Percentiles rank a stretch among this genome's conserved stretches.
Evolutionary conservation across 768 basidiomycete genomes (phyloP).

Genomic region (Lactarius akahatsu): DNA sequence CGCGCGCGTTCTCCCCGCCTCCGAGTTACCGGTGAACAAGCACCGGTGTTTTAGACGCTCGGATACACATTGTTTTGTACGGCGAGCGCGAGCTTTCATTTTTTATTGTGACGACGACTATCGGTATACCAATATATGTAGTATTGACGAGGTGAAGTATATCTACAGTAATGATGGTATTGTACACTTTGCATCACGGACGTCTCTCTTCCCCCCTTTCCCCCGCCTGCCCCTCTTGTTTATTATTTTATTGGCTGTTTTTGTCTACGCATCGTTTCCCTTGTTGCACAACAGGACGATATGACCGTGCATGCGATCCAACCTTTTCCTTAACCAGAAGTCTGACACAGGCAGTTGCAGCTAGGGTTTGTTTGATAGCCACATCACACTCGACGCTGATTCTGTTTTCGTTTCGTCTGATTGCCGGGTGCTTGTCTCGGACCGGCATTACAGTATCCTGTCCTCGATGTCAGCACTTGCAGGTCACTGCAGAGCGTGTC

Average conservation of each 20-base stretch:
- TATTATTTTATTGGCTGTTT: not conserved
- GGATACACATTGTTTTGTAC: too few relatives aligned
- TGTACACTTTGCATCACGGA: not conserved
- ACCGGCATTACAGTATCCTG: too few relatives aligned
- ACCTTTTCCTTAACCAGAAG: too few relatives aligned
- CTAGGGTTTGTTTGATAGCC: too few relatives aligned
- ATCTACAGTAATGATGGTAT: not conserved
- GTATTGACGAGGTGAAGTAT: conserved; percentile 2
- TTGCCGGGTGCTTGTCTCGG: too few relatives aligned
- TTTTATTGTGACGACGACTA: conserved; percentile 1
- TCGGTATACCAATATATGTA: not conserved
- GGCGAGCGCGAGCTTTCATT: not conserved
- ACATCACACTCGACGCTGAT: too few relatives aligned
- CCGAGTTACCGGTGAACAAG: conserved; percentile 10
- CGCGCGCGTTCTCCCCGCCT: conserved; percentile 11
- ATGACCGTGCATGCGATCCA: too few relatives aligned
- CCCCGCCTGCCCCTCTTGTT: not conserved
- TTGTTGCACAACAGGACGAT: not conserved
- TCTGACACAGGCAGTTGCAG: too few relatives aligned
- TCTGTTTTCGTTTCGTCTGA: too few relatives aligned
- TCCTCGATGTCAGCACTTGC: too few relatives aligned
- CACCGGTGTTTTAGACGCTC: not conserved
- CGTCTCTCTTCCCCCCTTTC: not conserved
- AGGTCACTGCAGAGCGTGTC: too few relatives aligned
- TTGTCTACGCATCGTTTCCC: not conserved